Conservation (phyloP, 2,329 filamentous ascomycete species). For the Cladobotryum mycophilum region DNA sequence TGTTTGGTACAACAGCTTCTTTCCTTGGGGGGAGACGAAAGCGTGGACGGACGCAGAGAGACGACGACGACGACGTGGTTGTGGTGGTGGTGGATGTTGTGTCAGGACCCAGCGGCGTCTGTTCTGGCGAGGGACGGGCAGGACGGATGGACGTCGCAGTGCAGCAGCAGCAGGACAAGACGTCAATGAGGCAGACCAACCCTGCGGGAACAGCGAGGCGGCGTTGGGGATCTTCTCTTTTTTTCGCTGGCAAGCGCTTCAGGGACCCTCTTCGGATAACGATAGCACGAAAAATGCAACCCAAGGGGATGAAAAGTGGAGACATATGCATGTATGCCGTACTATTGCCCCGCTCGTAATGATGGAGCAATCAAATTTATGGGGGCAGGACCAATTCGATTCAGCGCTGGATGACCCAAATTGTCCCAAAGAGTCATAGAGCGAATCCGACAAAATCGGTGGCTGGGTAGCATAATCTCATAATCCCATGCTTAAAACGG, state of each 20-base stretch:
- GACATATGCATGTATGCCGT: constrained; percentile 11
- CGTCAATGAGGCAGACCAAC: constrained; percentile 14
- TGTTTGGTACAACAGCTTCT: neutral
- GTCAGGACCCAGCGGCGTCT: constrained; percentile 5
- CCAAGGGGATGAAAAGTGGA: constrained; percentile 1
- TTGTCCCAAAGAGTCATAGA: too few species aligned
- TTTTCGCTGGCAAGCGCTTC: too few species aligned
- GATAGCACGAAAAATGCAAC: too few species aligned
- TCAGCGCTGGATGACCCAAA: neutral
- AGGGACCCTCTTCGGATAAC: too few species aligned
- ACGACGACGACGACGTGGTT: too few species aligned
- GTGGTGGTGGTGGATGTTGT: constrained; percentile 11
- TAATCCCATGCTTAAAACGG: too few species aligned
- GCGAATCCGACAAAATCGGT: constrained; percentile 6
- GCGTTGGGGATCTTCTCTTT: constrained; percentile 10
- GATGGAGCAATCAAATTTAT: constrained; percentile 9
- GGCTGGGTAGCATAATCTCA: constrained; percentile 6
- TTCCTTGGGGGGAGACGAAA: too few species aligned
- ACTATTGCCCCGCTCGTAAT: constrained; percentile 8
- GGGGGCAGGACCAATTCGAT: neutral
- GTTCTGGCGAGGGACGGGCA: constrained; percentile 1
- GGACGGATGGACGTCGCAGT: constrained; percentile 14
- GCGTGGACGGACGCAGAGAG: too few species aligned
- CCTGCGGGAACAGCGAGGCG: constrained; percentile 15
- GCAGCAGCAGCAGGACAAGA: constrained; percentile 13